Evolutionary conservation across 2,329 filamentous ascomycete genomes (phyloP).

Genomic region (Ceratocystiopsis minuta): DNA sequence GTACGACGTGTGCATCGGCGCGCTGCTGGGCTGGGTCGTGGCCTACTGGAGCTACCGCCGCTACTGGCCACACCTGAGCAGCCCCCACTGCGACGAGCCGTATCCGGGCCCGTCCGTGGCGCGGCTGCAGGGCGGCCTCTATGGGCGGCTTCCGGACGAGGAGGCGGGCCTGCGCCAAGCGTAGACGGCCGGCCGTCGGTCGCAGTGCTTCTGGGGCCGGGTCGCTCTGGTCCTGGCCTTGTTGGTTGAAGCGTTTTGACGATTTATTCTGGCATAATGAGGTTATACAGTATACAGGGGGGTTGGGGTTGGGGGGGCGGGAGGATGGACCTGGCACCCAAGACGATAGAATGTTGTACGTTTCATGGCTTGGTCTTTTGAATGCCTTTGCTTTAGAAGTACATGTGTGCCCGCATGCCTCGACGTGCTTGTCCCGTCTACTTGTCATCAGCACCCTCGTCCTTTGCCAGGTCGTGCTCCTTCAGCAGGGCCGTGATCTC

Average conservation of each 20-base stretch:
- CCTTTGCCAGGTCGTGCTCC: constrained; percentile 88
- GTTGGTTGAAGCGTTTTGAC: too few species aligned
- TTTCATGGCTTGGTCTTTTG: too few species aligned
- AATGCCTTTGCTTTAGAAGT: too few species aligned
- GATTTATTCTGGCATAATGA: too few species aligned
- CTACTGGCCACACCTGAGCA: constrained; percentile 41
- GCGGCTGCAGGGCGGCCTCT: constrained; percentile 12
- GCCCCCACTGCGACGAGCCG: constrained; percentile 36
- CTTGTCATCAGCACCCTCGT: constrained; percentile 53
- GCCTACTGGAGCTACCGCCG: constrained; percentile 49
- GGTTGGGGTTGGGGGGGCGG: too few species aligned
- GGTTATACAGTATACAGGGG: too few species aligned
- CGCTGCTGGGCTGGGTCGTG: constrained; percentile 38
- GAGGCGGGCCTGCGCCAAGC: constrained; percentile 23
- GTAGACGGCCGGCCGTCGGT: too few species aligned
- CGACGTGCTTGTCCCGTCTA: constrained; percentile 15
- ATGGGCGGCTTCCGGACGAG: constrained; percentile 32
- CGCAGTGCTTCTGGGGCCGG: too few species aligned
- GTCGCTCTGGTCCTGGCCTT: too few species aligned
- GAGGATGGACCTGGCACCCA: too few species aligned
- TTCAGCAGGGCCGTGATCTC: constrained; percentile 89
- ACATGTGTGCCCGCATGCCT: too few species aligned
- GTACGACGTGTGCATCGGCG: constrained; percentile 47
- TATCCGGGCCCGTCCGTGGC: constrained; percentile 25
- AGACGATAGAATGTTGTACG: too few species aligned